These are phyloP conservation scores for Coniferiporia sulphurascens DNA, from an alignment of 1,284 basidiomycete species.

Conservation along the genomic window DNA sequence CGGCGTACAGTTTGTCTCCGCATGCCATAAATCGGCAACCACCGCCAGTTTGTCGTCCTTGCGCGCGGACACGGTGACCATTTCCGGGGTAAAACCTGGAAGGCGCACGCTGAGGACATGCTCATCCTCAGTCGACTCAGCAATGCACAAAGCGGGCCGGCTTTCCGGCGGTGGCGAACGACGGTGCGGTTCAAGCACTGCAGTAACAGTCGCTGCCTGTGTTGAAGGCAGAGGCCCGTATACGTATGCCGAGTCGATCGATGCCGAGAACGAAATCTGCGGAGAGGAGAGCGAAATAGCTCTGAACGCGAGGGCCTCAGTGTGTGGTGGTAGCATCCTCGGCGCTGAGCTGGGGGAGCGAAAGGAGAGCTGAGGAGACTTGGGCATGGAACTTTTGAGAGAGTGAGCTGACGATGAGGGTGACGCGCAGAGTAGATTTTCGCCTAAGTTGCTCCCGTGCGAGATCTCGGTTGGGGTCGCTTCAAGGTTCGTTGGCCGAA, in stretches of 20 bases:
- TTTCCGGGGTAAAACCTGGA: conserved; percentile 18
- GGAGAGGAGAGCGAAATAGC: conserved; percentile 1
- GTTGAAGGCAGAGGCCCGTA: neutral
- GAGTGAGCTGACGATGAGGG: neutral
- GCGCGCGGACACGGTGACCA: conserved; percentile 21
- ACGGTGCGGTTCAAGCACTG: conserved; percentile 14
- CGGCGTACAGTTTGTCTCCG: conserved; percentile 27
- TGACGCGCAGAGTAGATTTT: neutral
- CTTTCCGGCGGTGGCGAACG: conserved; percentile 16
- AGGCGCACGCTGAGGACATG: conserved; percentile 14
- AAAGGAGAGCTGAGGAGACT: conserved; percentile 8
- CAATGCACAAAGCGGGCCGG: conserved; percentile 6
- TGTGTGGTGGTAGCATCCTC: conserved; percentile 4
- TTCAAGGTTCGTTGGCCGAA: neutral
- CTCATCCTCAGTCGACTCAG: conserved; percentile 8
- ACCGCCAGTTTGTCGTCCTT: conserved; percentile 26
- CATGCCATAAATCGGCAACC: conserved; percentile 28
- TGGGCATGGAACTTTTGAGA: conserved; percentile 2
- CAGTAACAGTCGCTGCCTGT: conserved; percentile 8
- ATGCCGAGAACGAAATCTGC: conserved; percentile 7
- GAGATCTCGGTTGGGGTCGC: neutral
- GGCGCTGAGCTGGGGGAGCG: conserved; percentile 4
- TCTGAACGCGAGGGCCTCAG: neutral
- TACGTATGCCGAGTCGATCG: neutral
- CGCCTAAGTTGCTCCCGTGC: neutral